Conservation (phyloP, 257 asterid species). For the Marsdenia floribunda region DNA sequence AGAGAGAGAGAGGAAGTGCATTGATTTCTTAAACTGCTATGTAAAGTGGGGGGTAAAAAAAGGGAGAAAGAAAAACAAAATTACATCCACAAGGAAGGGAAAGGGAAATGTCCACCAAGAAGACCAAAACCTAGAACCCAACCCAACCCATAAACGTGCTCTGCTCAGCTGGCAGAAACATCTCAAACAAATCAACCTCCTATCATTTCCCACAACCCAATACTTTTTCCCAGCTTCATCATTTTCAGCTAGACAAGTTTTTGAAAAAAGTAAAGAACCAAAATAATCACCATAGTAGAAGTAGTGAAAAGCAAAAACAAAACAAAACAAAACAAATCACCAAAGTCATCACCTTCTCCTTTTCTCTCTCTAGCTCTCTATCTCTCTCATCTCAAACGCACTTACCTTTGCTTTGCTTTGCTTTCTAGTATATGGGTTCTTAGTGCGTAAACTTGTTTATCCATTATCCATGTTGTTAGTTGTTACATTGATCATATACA, state of each 20-base stretch:
- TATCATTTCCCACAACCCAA: slow-evolving; percentile 42
- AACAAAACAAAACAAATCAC: slow-evolving; percentile 11
- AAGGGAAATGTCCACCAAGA: not conserved
- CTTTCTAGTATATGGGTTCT: not conserved
- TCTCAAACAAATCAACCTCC: slow-evolving; percentile 26
- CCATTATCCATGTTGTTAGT: too few relatives aligned
- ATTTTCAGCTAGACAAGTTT: slow-evolving; percentile 47
- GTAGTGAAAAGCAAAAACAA: slow-evolving; percentile 13
- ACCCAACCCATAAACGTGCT: not conserved
- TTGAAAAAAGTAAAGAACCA: slow-evolving; percentile 21
- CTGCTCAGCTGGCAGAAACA: slow-evolving; percentile 5
- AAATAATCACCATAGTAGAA: slow-evolving; percentile 27
- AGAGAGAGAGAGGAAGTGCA: too few relatives aligned
- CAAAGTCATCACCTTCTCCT: not conserved
- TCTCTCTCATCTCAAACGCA: not conserved
- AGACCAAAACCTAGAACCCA: not conserved
- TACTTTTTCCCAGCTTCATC: slow-evolving; percentile 32
- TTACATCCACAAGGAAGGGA: not conserved
- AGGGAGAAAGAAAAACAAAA: too few relatives aligned
- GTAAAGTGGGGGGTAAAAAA: too few relatives aligned
- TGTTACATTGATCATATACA: too few relatives aligned
- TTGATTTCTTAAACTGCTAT: too few relatives aligned
- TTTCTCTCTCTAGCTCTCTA: not conserved
- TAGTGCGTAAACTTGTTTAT: not conserved
- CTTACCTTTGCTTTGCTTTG: too few relatives aligned